These are phyloP conservation scores for Trichoderma cornu-damae DNA, from an alignment of 2,329 filamentous ascomycete species.

Conservation along the genomic window DNA sequence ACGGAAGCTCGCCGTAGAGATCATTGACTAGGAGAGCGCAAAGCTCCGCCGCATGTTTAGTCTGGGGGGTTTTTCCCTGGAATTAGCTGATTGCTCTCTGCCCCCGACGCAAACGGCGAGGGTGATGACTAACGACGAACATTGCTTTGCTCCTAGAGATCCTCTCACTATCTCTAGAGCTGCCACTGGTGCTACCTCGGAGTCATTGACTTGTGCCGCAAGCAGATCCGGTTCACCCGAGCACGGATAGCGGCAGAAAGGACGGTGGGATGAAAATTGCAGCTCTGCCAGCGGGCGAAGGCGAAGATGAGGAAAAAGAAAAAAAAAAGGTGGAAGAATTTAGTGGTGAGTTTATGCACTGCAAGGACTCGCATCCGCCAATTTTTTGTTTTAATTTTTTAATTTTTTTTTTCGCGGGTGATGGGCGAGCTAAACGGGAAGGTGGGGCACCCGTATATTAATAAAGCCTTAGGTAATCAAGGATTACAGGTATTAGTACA, in stretches of 20 bases:
- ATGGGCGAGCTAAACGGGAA: conserved; percentile 18
- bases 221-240: background rate
- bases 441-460: conserved; percentile 22
- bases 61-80: conserved; percentile 40
- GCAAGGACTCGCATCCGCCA: conserved; percentile 18
- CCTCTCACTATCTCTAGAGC: conserved; percentile 75
- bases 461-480: too few relatives aligned
- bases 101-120: conserved; percentile 14
- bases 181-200: conserved; percentile 62
- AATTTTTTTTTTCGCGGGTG: conserved; percentile 19
- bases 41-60: conserved; percentile 76
- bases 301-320: background rate
- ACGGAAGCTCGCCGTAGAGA: conserved; percentile 83
- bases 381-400: too few relatives aligned
- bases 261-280: background rate
- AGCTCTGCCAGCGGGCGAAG: background rate
- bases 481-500: background rate
- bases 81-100: conserved; percentile 19
- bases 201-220: conserved; percentile 47
- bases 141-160: conserved; percentile 68
- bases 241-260: background rate
- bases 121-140: conserved; percentile 44
- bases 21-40: conserved; percentile 86
- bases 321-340: conserved; percentile 6
- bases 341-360: conserved; percentile 10